These are phyloP conservation scores for Galerina marginata DNA, from an alignment of 768 basidiomycete genomes.

Conservation along the genomic window DNA sequence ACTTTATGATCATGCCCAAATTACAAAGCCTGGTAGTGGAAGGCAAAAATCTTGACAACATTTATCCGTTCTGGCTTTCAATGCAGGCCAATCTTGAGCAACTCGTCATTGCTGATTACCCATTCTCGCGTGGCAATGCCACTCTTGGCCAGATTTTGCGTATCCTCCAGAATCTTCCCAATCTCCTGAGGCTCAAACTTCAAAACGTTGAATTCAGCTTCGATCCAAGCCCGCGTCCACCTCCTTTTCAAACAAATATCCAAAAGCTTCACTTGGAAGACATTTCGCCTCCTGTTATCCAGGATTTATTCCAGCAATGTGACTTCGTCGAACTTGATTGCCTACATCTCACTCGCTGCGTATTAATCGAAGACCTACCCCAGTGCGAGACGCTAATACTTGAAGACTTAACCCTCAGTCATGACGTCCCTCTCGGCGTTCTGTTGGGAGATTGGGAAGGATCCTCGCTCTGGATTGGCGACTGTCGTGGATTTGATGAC, in stretches of 20 bases:
- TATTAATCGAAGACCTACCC: not conserved
- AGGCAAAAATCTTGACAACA: not conserved
- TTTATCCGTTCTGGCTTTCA: not conserved
- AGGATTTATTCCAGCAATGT: not conserved
- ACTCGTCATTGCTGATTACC: slow-evolving; percentile 4
- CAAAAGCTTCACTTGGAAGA: not conserved
- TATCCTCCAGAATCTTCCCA: not conserved
- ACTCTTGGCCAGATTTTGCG: not conserved
- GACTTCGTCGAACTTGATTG: not conserved
- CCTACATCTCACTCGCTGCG: not conserved
- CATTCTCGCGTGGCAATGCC: not conserved
- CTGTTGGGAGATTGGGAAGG: not conserved
- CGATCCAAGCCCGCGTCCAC: not conserved
- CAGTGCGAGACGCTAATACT: not conserved
- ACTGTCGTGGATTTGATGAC: not conserved
- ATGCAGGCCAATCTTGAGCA: not conserved
- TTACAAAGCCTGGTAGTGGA: not conserved
- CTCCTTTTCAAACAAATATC: not conserved
- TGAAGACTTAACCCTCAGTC: not conserved
- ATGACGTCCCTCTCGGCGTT: not conserved
- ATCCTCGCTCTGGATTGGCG: not conserved
- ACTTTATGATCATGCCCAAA: not conserved
- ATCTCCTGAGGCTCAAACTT: slow-evolving; percentile 4
- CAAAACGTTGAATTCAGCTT: not conserved
- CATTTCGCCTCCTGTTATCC: not conserved